These are phyloP conservation scores for Ephemerocybe angulata DNA, from an alignment of 768 basidiomycete species.

Conservation along the genomic window DNA sequence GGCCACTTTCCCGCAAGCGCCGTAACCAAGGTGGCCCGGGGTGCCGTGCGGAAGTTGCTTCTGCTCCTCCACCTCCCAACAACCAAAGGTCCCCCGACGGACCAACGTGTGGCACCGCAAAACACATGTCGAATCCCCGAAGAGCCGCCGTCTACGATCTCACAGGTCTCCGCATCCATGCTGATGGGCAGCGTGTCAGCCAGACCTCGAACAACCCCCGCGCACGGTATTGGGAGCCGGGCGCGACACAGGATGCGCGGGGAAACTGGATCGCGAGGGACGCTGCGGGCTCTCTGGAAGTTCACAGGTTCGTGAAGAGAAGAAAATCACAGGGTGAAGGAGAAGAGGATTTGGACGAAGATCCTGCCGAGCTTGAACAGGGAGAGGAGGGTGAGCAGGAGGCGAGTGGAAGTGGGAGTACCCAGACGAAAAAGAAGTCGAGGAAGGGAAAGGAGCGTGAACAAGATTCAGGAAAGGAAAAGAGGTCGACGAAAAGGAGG, in stretches of 20 bases:
- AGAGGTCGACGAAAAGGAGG: conserved; percentile 10
- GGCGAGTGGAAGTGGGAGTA: not conserved
- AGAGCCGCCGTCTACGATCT: conserved; percentile 62
- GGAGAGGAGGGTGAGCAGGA: not conserved
- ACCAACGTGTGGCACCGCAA: not conserved
- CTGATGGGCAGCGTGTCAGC: conserved; percentile 59
- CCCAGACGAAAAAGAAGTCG: not conserved
- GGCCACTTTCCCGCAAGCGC: too few relatives aligned
- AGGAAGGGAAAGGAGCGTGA: conserved; percentile 13
- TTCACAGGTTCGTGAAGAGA: conserved; percentile 22
- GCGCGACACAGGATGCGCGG: conserved; percentile 40
- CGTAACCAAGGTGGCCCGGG: too few relatives aligned
- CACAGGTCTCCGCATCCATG: conserved; percentile 59
- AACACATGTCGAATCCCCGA: conserved; percentile 20
- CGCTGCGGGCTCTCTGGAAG: conserved; percentile 50
- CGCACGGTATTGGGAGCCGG: conserved; percentile 28
- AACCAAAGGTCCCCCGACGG: not conserved
- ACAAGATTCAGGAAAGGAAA: conserved; percentile 9
- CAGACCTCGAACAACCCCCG: conserved; percentile 35
- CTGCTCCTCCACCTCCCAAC: not conserved
- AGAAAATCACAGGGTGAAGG: conserved; percentile 12
- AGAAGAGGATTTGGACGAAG: conserved; percentile 15
- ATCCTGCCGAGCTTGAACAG: conserved; percentile 14
- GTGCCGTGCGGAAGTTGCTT: not conserved
- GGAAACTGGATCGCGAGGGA: conserved; percentile 68